A percentile compares a stretch with the other conserved stretches of the same genome.
Evolutionary conservation across 78 protist species (phyloP).

Genomic region (Ministeria vibrans): DNA sequence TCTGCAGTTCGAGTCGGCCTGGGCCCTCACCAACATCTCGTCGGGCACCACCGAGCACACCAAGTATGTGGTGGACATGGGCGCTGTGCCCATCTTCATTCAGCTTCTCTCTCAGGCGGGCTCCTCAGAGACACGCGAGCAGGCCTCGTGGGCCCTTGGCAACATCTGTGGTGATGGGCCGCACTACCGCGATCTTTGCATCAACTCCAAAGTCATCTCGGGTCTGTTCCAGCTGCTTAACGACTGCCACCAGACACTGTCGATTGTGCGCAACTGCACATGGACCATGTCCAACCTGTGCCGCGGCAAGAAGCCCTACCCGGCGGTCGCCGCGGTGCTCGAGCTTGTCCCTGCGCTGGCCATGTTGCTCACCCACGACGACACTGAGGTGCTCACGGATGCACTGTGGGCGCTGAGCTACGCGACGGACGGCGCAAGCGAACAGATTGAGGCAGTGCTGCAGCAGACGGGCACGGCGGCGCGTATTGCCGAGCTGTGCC

Average conservation of each 20-base stretch:
- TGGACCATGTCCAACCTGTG: conserved; percentile 96
- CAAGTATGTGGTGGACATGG: conserved; percentile 56
- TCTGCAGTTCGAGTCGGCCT: conserved; percentile 84
- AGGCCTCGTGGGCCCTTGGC: conserved; percentile 97
- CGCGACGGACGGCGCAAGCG: conserved; percentile 89
- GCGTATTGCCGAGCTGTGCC: conserved; percentile 78
- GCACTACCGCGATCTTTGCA: conserved; percentile 64
- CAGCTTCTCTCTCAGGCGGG: conserved; percentile 62
- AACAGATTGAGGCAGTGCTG: conserved; percentile 73
- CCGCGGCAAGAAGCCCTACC: conserved; percentile 92
- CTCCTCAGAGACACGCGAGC: conserved; percentile 87
- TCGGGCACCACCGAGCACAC: conserved; percentile 94
- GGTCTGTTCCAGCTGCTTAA: not conserved
- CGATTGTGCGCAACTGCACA: too few species aligned
- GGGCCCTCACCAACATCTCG: conserved; percentile 98
- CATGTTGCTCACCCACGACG: not conserved
- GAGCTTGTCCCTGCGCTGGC: conserved; percentile 21
- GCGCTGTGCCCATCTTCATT: conserved; percentile 87
- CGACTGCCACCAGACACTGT: not conserved
- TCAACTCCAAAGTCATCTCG: not conserved
- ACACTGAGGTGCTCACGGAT: conserved; percentile 52
- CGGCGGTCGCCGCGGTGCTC: conserved; percentile 27
- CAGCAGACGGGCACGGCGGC: conserved; percentile 62
- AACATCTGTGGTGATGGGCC: conserved; percentile 96
- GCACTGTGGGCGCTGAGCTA: conserved; percentile 96